Evolutionary conservation across 108 stramenopile species (phyloP), one percentile per base, ranked within the genome.

Genomic region (Skeletonema potamos): DNA sequence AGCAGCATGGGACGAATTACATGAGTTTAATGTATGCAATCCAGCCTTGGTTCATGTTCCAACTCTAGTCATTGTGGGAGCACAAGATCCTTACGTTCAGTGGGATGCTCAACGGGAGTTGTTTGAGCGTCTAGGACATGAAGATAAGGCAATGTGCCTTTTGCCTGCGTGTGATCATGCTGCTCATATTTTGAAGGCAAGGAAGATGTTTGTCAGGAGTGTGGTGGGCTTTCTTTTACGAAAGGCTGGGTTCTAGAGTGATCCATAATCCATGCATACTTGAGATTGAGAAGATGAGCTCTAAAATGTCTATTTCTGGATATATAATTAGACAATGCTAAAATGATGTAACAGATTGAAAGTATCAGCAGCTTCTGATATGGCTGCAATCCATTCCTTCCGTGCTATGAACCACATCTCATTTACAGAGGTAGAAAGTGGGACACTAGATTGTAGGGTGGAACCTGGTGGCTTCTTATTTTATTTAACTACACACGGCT

Each of bases 21-120:
- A 92, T 64, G 86, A 95, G 73, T 95, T 95, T 79, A 91, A 95
- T 68, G 84, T 83, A 30, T 82, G 79, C 59, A 89, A 94, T 86
- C 93, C 93, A 6, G 87, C 81, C 9, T 63, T 84, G 18, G 69
- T 94, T 9, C 86, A 88, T 62, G 75, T 87, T 18, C 90, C 93
- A 10, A 92, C 90, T 6, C 37, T 91, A 34, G 90, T 94, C 6
- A 85, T 84, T 54, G 85, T 73, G 5, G 89, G 89, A 28, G 82
- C 85, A 68, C 86, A 89, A 56, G 89, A 92, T 83, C 92, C 92
- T 3, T 92, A 92, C 54, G 86, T 85, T 2, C 73, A 82, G 1
- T 72, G 88, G 73, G 82, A 79, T 12, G 86, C 87, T 4, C 92
- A 92, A 62, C 43, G 77, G 58, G 84, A 87, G 44, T 68, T 92